phyloP scores from a whole-genome alignment of 331 rosid species.

The Arachis monticola region DNA sequence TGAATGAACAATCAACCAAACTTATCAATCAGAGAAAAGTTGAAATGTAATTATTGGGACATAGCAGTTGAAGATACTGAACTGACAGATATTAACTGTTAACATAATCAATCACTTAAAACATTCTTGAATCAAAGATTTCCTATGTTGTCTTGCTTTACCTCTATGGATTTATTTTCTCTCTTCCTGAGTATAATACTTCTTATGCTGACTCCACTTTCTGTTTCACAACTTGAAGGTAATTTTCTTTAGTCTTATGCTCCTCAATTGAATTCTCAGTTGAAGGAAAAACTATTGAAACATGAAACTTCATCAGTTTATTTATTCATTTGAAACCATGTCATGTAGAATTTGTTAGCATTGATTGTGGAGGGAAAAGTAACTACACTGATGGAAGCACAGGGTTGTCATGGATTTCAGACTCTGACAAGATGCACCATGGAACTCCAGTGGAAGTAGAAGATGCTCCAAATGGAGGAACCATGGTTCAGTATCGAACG shows the following conservation, averaged over 20 bases:
- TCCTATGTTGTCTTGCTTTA: conserved; percentile 45
- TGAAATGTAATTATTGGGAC: conserved; percentile 32
- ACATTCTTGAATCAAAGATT: conserved; percentile 26
- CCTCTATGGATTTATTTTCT: conserved; percentile 59
- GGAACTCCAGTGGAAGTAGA: conserved; percentile 56
- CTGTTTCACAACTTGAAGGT: conserved; percentile 73
- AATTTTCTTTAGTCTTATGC: conserved; percentile 20
- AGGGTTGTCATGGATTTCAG: conserved; percentile 72
- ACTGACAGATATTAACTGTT: conserved; percentile 39
- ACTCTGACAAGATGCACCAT: conserved; percentile 49
- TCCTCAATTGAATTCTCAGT: conserved; percentile 24
- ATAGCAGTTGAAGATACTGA: conserved; percentile 44
- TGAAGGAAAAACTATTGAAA: conserved; percentile 6
- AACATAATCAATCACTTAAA: conserved; percentile 39
- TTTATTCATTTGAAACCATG: not conserved
- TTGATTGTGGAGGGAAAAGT: conserved; percentile 70
- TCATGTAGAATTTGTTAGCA: conserved; percentile 69
- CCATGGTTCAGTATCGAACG: conserved; percentile 46
- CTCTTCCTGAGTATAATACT: conserved; percentile 40
- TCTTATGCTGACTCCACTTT: conserved; percentile 47
- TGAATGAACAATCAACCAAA: conserved; percentile 55
- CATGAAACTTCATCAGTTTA: not conserved
- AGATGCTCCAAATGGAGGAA: conserved; percentile 53
- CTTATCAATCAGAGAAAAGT: conserved; percentile 51
- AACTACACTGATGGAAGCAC: conserved; percentile 65